Evolutionary conservation across 768 basidiomycete species (phyloP).

Genomic region (Mycena vulgaris): DNA sequence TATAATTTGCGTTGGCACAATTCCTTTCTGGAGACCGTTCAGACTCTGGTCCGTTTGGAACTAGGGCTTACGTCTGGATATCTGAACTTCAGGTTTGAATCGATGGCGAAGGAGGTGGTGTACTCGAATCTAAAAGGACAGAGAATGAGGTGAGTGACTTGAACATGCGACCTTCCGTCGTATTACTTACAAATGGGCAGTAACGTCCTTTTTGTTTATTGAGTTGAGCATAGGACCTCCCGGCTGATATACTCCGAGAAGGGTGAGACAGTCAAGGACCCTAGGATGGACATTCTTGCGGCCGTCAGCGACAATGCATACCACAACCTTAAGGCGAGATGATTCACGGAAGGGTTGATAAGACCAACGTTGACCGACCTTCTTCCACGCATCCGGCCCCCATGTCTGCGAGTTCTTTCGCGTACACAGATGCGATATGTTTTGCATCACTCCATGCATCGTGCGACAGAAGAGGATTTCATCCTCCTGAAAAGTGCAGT

Average conservation of each 20-base stretch:
- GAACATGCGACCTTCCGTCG: not conserved
- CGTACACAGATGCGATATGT: conserved; percentile 85
- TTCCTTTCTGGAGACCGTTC: conserved; percentile 65
- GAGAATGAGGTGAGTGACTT: not conserved
- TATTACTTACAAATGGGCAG: conserved; percentile 52
- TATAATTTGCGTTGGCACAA: conserved; percentile 92
- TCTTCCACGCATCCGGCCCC: conserved; percentile 98
- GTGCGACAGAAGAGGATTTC: conserved; percentile 94
- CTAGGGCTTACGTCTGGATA: conserved; percentile 33
- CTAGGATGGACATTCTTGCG: conserved; percentile 87
- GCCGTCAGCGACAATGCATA: conserved; percentile 93
- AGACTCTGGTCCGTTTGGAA: not conserved
- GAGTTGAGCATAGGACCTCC: conserved; percentile 72
- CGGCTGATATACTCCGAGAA: conserved; percentile 92
- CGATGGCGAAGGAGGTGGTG: conserved; percentile 85
- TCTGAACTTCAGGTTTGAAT: conserved; percentile 49
- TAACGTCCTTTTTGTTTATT: conserved; percentile 81
- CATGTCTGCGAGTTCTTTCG: conserved; percentile 94
- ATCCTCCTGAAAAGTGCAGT: conserved; percentile 71
- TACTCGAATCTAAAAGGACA: conserved; percentile 81
- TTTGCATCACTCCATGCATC: conserved; percentile 94
- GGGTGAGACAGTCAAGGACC: conserved; percentile 89
- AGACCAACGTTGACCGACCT: conserved; percentile 62
- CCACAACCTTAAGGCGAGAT: conserved; percentile 71
- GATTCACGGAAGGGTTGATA: not conserved